These are phyloP conservation scores for Pichia nakasei DNA, from an alignment of 805 yeast species.

Conservation along the genomic window DNA sequence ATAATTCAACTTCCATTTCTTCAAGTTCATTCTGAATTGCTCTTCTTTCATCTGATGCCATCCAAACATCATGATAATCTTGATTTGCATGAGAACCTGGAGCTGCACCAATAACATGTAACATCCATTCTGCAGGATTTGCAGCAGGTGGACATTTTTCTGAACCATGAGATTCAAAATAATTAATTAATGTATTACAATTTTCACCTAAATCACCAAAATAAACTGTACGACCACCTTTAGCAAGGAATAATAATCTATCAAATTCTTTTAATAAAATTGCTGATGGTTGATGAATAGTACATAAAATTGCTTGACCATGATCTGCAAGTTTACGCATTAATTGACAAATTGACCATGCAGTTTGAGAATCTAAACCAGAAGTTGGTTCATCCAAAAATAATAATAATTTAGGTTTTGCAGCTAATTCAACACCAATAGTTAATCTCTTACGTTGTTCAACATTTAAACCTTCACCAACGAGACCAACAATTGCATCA, in stretches of 20 bases:
- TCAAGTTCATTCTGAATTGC: conserved; percentile 54
- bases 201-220: conserved; percentile 66
- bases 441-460: conserved; percentile 48
- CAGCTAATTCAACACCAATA: conserved; percentile 49
- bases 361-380: conserved; percentile 52
- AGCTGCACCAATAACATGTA: conserved; percentile 76
- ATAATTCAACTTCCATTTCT: conserved; percentile 52
- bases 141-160: conserved; percentile 58
- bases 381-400: conserved; percentile 58
- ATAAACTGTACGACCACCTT: conserved; percentile 67
- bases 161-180: conserved; percentile 61
- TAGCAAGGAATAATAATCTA: conserved; percentile 57
- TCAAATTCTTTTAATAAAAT: conserved; percentile 70
- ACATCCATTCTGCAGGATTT: conserved; percentile 90
- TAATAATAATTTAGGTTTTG: conserved; percentile 43
- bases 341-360: conserved; percentile 50
- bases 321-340: conserved; percentile 42
- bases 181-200: conserved; percentile 45
- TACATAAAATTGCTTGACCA: conserved; percentile 52
- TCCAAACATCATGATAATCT: conserved; percentile 74
- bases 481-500: conserved; percentile 44
- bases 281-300: conserved; percentile 85
- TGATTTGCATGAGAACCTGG: conserved; percentile 69
- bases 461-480: conserved; percentile 45
- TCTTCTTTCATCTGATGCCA: conserved; percentile 51